A percentile compares a stretch with the other conserved stretches of the same genome.
Conservation (phyloP, 2,329 filamentous ascomycete genomes). For the Xylariaceae sp. region DNA sequence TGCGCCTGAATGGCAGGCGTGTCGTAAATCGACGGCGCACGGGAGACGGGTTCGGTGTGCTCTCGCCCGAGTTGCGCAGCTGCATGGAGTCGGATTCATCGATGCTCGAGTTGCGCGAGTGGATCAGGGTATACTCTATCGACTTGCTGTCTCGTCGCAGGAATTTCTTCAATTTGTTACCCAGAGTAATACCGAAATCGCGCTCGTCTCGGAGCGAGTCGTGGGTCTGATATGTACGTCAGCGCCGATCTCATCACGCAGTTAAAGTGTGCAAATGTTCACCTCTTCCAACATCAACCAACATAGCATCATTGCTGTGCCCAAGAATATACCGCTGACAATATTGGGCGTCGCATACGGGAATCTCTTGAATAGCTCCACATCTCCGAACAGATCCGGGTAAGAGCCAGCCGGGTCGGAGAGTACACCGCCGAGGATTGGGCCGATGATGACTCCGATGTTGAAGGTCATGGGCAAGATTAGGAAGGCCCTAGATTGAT, state of each 20-base stretch:
- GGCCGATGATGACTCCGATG: slow-evolving; percentile 55
- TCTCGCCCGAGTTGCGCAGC: slow-evolving; percentile 19
- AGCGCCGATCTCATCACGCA: background rate
- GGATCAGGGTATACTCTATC: slow-evolving; percentile 34
- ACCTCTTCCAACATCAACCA: slow-evolving; percentile 51
- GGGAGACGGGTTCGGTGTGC: slow-evolving; percentile 8
- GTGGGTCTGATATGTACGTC: slow-evolving; percentile 37
- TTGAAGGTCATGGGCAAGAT: slow-evolving; percentile 67
- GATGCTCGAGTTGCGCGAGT: slow-evolving; percentile 29
- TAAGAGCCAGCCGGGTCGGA: slow-evolving; percentile 42
- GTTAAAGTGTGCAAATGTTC: slow-evolving; percentile 3
- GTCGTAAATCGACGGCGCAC: slow-evolving; percentile 39
- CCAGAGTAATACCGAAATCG: slow-evolving; percentile 41
- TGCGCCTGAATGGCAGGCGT: slow-evolving; percentile 47
- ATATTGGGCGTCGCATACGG: slow-evolving; percentile 53
- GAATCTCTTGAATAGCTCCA: slow-evolving; percentile 43
- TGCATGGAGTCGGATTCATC: slow-evolving; percentile 29
- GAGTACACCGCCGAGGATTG: slow-evolving; percentile 44
- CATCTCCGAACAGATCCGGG: slow-evolving; percentile 42
- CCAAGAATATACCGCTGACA: slow-evolving; percentile 45
- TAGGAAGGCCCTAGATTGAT: slow-evolving; percentile 40
- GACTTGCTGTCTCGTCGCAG: slow-evolving; percentile 24
- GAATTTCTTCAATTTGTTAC: slow-evolving; percentile 32
- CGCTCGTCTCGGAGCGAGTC: slow-evolving; percentile 39
- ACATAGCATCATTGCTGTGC: slow-evolving; percentile 39